A percentile compares a stretch with the other conserved stretches of the same genome.
Evolutionary conservation across 139 green algal species (phyloP).

Genomic region (Ostreobium quekettii): DNA sequence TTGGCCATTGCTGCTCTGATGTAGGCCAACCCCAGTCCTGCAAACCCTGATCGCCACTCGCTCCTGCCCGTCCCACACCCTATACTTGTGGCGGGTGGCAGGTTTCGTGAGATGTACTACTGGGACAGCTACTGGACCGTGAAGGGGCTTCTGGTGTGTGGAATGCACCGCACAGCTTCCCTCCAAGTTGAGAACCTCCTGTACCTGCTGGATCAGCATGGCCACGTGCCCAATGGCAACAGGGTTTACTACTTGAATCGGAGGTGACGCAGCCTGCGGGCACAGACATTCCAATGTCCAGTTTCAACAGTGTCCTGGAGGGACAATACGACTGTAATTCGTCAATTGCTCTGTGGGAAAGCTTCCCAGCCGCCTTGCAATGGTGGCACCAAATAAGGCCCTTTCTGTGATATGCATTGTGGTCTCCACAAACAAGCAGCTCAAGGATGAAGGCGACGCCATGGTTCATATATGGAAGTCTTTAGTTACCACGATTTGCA

Average conservation of each 20-base stretch:
- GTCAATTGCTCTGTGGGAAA: no score
- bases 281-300: no score
- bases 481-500: not conserved
- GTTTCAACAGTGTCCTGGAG: no score
- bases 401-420: no score
- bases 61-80: constrained; percentile 67
- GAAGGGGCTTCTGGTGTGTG: constrained; percentile 65
- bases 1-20: no score
- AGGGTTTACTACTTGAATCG: constrained; percentile 89
- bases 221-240: constrained; percentile 85
- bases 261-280: constrained; percentile 36
- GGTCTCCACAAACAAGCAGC: no score
- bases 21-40: not conserved
- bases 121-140: constrained; percentile 85
- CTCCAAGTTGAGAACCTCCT: constrained; percentile 67
- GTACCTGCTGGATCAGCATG: constrained; percentile 44
- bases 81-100: constrained; percentile 69
- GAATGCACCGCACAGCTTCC: constrained; percentile 48
- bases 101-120: constrained; percentile 85
- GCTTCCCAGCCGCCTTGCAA: no score
- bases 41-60: constrained; percentile 29
- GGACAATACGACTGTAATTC: no score
- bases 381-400: no score
- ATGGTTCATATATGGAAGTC: no score
- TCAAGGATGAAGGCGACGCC: no score